Conservation (phyloP, 257 asterid genomes). For the Gentiana dahurica region DNA sequence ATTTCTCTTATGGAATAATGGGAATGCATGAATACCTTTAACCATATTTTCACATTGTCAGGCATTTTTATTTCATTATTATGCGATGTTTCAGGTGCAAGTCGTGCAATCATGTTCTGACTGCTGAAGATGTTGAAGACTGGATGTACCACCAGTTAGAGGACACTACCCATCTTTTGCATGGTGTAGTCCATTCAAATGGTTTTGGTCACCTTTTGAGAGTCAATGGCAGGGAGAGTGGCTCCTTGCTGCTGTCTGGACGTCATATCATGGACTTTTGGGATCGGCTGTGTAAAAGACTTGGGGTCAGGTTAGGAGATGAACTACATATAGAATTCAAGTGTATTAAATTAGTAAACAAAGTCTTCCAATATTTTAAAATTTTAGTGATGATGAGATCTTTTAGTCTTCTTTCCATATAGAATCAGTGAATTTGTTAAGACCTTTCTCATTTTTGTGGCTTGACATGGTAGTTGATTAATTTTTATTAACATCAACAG, state of each 20-base stretch:
- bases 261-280: constrained; percentile 72
- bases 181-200: constrained; percentile 78
- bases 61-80: too few relatives aligned
- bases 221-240: constrained; percentile 96
- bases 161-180: constrained; percentile 75
- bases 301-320: constrained; percentile 64
- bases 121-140: constrained; percentile 83
- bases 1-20: too few relatives aligned
- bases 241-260: constrained; percentile 80
- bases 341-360: too few relatives aligned
- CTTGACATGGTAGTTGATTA: neutral
- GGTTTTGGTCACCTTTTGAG: constrained; percentile 95
- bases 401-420: too few relatives aligned
- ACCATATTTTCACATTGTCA: too few relatives aligned
- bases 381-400: neutral
- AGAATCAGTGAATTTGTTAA: too few relatives aligned
- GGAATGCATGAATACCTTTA: too few relatives aligned
- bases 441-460: neutral
- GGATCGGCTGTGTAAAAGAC: constrained; percentile 74
- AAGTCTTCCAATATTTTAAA: too few relatives aligned
- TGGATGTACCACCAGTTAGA: constrained; percentile 90
- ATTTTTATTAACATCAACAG: constrained; percentile 23
- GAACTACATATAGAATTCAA: neutral
- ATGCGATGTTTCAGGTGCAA: constrained; percentile 41
- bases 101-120: constrained; percentile 75